phyloP scores from a whole-genome alignment of 768 basidiomycete species.

The Hericium erinaceus region DNA sequence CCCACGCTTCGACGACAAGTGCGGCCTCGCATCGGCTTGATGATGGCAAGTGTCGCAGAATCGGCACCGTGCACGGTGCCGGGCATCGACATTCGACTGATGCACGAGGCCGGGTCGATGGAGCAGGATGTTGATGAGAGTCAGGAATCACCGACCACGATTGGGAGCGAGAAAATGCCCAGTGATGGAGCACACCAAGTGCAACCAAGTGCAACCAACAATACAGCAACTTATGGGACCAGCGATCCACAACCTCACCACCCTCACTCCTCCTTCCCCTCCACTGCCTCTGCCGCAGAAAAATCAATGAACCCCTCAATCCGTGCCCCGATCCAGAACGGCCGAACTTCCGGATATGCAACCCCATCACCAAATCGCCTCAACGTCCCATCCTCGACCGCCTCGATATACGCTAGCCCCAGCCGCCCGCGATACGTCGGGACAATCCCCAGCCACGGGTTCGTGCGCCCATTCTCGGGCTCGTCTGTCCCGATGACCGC shows the following conservation, averaged over 20 bases:
- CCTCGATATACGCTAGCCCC: slow-evolving; percentile 4
- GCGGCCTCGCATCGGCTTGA: no score
- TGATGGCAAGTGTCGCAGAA: no score
- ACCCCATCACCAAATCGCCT: slow-evolving; percentile 7
- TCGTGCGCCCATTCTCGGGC: background rate
- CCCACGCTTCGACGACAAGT: no score
- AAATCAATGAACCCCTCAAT: slow-evolving; percentile 5
- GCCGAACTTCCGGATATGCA: background rate
- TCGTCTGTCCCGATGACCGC: background rate
- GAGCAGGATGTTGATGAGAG: no score
- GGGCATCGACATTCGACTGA: no score
- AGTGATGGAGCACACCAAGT: no score
- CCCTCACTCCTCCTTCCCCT: background rate
- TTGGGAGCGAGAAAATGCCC: no score
- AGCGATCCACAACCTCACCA: background rate
- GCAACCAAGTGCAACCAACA: no score
- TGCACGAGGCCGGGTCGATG: no score
- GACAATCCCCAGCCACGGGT: slow-evolving; percentile 4
- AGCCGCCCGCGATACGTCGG: slow-evolving; percentile 5
- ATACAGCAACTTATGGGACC: no score
- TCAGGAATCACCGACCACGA: no score
- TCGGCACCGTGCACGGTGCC: no score
- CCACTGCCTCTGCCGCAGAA: background rate
- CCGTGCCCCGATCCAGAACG: slow-evolving; percentile 3
- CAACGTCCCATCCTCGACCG: background rate